Evolutionary conservation across 768 basidiomycete species (phyloP).

Genomic region (Lentinula lateritia): DNA sequence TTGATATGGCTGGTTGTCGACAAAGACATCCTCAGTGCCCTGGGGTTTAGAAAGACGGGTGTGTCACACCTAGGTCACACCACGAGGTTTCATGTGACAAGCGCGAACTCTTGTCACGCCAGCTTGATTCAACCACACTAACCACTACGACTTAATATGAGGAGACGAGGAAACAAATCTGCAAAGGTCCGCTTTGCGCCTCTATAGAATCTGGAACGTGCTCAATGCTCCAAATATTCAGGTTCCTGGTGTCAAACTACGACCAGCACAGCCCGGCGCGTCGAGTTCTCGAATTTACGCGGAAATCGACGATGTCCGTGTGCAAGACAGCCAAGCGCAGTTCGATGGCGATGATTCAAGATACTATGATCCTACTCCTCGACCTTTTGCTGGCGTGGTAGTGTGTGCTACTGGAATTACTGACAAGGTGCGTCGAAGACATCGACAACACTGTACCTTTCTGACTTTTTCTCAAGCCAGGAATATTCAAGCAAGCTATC

Average conservation of each 20-base stretch:
- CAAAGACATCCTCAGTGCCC: conserved; percentile 51
- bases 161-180: conserved; percentile 4
- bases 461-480: conserved; percentile 36
- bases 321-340: conserved; percentile 42
- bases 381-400: conserved; percentile 61
- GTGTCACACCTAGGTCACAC: not conserved
- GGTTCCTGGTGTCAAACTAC: conserved; percentile 82
- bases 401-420: conserved; percentile 73
- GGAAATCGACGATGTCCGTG: conserved; percentile 29
- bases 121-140: not conserved
- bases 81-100: not conserved
- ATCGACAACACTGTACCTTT: not conserved
- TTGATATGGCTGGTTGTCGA: conserved; percentile 73
- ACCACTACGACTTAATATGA: not conserved
- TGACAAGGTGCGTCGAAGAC: conserved; percentile 50
- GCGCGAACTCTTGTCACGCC: not conserved
- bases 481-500: conserved; percentile 67
- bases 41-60: not conserved
- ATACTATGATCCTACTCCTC: conserved; percentile 46
- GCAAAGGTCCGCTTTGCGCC: not conserved
- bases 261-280: conserved; percentile 47
- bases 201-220: too few relatives aligned
- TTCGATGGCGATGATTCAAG: conserved; percentile 38
- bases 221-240: conserved; percentile 16
- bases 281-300: conserved; percentile 20